Evolutionary conservation across 1,284 basidiomycete species (phyloP), one percentile per base, ranked within the genome.

Genomic region (Rhizoctonia solani): DNA sequence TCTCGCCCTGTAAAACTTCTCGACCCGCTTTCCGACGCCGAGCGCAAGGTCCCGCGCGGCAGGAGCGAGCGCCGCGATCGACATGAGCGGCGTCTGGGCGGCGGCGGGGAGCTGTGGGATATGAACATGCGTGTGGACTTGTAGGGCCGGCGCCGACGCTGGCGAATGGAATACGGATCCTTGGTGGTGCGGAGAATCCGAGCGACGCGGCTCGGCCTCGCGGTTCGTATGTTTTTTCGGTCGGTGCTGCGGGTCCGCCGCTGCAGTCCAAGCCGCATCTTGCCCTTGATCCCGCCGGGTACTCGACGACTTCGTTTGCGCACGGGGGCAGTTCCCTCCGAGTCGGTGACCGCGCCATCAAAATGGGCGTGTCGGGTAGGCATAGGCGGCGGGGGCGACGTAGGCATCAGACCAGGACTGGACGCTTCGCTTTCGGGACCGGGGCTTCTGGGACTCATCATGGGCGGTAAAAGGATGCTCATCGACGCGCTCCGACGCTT

Each of bases 251-350:
- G 70, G 75, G 68, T 68, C 75, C 61, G 71, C 70, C 9, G 76
- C 76, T 11, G 80, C 74, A 19, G 80, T 80, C 82, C 81, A 84
- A 3, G 81, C 82, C 27, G 82, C 80, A 85, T 77, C 46, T 80
- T 78, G 16, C 80, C 81, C 66, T 81, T 81, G 67, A 85, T 66
- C 29, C 61, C 61, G 2, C 39, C 13, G 44, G 50, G 37, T n/a
- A n/a, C n/a, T n/a, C n/a, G n/a, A 23, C 50, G 30, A 11, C 61
- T 27, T 23, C 50, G 44, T 13, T 50, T 39, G 19, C 61, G 25
- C 3, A 25, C 61, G 16, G 44, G 37, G 8, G 61, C 50, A 3
- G 61, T 54, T 8, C 61, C 61, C 46, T 65, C 61, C 50, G 50
- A n/a, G 50, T 14, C 50, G 50, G 50, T 23, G 25, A 34, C 14